Base-by-base conservation (phyloP, 805 yeast genomes). In the Teunomyces aglyptinius region DNA sequence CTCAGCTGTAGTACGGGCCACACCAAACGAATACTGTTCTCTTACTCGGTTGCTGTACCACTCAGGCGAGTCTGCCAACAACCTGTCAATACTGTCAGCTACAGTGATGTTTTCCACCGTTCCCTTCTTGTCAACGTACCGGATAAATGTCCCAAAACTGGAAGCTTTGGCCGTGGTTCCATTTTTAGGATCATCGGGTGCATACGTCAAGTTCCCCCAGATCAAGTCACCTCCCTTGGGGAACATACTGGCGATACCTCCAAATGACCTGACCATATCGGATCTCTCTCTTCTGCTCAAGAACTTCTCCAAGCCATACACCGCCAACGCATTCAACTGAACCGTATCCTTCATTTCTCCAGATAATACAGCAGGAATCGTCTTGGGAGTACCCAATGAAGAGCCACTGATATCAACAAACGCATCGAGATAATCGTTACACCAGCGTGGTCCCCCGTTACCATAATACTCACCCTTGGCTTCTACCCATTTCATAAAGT, bases 261-360 rank as follows among this genome's bases (percentile, higher is more conserved):
- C 96, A 75, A 89, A 92, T 1, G 92, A 76, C 51, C 89, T 76
- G 41, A 90, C 62, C 86, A 94, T 75, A 51, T 89, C 95, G 5
- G 89, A 81, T 54, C 99, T 79, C 67, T 92, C 99, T 50, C 81
- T 79, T 61, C 96, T 79, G 43, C 94, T 85, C 65, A 94, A 90
- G 67, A 94, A 94, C 68, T 88, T 89, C 61, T 94, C 99, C 47
- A 94, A 76, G 1, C 97, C 99, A 59, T 88, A 89, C 53, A 92
- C 89, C 0, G 98, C 99, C 50, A 92, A 68, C 3, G 94, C 85
- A 63, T 94, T 94, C 62, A 94, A 73, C 59, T 92, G 96, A 26
- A 95, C 95, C 0, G 99, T 94, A 64, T 94, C 99, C 64, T 84
- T 89, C 98, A 94, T 94, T 67, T 94, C 99, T 12, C 99, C 99